These are phyloP conservation scores for Penicillium desertorum DNA, from an alignment of 495 filamentous ascomycete genomes.

Conservation along the genomic window DNA sequence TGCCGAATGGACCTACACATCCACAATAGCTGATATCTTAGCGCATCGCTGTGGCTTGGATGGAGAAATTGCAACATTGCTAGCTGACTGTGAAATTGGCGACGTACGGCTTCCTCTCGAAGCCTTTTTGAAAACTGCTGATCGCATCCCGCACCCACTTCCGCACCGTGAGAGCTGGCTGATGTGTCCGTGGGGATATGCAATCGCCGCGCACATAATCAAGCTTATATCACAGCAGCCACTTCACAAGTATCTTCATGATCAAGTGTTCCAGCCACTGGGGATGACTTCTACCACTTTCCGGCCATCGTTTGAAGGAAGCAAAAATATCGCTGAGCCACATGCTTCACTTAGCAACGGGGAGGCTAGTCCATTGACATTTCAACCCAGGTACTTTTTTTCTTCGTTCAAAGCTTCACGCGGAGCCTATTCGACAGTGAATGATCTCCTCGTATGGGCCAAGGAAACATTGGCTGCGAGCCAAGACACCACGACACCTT, in stretches of 20 bases:
- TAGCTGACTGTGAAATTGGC: background rate
- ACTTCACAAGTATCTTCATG: slow-evolving; percentile 5
- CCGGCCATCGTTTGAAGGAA: background rate
- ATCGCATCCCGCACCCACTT: background rate
- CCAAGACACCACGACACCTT: background rate
- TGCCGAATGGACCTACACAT: background rate
- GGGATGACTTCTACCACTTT: slow-evolving; percentile 4
- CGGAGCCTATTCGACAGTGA: slow-evolving; percentile 7
- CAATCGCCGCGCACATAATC: slow-evolving; percentile 3
- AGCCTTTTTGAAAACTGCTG: background rate
- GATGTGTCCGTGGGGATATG: slow-evolving; percentile 1
- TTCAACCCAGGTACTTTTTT: background rate
- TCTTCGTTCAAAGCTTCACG: slow-evolving; percentile 2
- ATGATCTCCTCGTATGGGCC: slow-evolving; percentile 8
- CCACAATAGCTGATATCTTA: background rate
- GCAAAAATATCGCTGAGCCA: background rate
- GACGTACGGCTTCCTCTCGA: background rate
- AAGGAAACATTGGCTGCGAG: slow-evolving; percentile 6
- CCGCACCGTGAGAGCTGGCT: background rate
- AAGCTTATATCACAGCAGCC: background rate
- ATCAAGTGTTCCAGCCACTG: slow-evolving; percentile 5
- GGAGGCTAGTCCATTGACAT: background rate
- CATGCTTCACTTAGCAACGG: background rate
- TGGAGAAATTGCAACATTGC: background rate
- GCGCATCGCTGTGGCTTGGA: background rate